Base-by-base conservation (phyloP, 106 monocot genomes). In the Hemerocallis citrina region DNA sequence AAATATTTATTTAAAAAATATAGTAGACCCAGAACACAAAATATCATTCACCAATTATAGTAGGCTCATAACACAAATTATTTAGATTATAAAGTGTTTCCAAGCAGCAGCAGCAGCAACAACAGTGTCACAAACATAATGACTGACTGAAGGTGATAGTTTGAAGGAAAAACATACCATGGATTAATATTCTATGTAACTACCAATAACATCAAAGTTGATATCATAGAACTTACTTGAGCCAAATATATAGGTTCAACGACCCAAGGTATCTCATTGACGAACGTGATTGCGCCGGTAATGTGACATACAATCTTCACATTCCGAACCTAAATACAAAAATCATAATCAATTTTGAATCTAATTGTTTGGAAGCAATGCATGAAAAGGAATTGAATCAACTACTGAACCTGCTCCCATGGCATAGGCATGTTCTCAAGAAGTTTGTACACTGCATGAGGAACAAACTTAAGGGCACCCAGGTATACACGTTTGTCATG, bases 401-500 rank as follows among this genome's bases (percentile, higher is more conserved):
- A n/a, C n/a, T n/a, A n/a, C 11, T 9, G 23, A 50, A 95, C 95
- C 83, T 96, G 95, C 54, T 98, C 96, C 96, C 96, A 98, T 0
- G 96, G 96, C 96, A 98, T 98, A n/a, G 96, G 96, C 96, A 98
- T 98, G 63, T 96, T 96, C 70, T 96, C 96, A 30, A 96, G 75
- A 33, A 96, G 90, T 66, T 96, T 96, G 72, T 96, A 96, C 4
- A 96, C 96, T 32, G 96, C 96, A 77, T 96, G 96, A 64, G 96
- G 96, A 59, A 96, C 84, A 79, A 91, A 96, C 70, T 96, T 96
- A 8, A 96, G 67, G 35, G 96, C 96, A 51, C 96, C 96, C 43
- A 96, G 96, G 69, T 96, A 96, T 34, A 96, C 96, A 69, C 96
- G 90, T 39, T 96, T 96, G 68, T 96, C 96, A 64, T 98, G 96